Evolutionary conservation across 1,139 yeast species (phyloP).

Genomic region (Debaryomycetaceae sp.): DNA sequence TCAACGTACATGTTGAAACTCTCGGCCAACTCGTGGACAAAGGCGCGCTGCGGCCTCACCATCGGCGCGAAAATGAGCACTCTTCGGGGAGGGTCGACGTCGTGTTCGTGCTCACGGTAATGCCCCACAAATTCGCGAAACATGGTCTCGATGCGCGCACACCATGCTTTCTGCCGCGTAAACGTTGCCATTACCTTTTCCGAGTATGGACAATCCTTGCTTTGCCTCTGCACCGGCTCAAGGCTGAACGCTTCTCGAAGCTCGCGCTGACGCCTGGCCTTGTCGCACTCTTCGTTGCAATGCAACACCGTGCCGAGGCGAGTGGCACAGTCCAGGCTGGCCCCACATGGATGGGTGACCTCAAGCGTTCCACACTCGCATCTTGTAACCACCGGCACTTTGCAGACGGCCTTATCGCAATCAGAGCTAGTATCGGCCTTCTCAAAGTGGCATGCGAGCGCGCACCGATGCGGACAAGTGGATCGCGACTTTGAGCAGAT

Average conservation of each 20-base stretch:
- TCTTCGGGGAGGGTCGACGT: conserved; percentile 7
- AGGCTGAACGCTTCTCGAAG: conserved; percentile 54
- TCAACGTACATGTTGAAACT: conserved; percentile 52
- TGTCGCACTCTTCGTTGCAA: conserved; percentile 67
- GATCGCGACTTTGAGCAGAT: conserved; percentile 41
- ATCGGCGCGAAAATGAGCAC: conserved; percentile 62
- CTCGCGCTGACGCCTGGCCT: conserved; percentile 46
- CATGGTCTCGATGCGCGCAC: conserved; percentile 45
- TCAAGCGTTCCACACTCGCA: conserved; percentile 59
- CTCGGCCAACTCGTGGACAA: conserved; percentile 58
- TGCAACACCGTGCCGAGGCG: conserved; percentile 26
- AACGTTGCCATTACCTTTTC: conserved; percentile 33
- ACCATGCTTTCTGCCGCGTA: conserved; percentile 51
- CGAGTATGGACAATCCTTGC: conserved; percentile 25
- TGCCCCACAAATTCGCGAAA: conserved; percentile 38
- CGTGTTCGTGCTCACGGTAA: conserved; percentile 11
- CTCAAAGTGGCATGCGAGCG: conserved; percentile 53
- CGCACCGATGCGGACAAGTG: conserved; percentile 58
- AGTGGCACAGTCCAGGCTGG: conserved; percentile 20
- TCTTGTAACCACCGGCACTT: conserved; percentile 34
- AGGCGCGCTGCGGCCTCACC: conserved; percentile 57
- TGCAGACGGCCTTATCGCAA: conserved; percentile 34
- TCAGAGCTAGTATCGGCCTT: conserved; percentile 20
- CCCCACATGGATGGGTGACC: conserved; percentile 42
- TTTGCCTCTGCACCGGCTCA: conserved; percentile 10